A percentile compares a stretch with the other conserved stretches of the same genome.
These are phyloP conservation scores for Aspergillus floridensis DNA, from an alignment of 2,329 filamentous ascomycete genomes.

Conservation along the genomic window DNA sequence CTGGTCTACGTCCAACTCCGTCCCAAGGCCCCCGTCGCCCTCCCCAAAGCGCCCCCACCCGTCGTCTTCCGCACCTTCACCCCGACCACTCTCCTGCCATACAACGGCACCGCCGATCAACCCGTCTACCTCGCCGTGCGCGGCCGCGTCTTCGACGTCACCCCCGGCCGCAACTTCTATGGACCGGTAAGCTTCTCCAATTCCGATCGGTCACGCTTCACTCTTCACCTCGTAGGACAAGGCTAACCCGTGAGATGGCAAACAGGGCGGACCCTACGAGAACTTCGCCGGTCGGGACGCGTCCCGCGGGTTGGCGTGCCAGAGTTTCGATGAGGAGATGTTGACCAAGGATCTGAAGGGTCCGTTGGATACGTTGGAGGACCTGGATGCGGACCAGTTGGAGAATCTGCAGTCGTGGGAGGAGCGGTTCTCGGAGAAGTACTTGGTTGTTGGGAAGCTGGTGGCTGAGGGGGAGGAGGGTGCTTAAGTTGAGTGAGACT, in stretches of 20 bases:
- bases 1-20: constrained; percentile 60
- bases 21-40: constrained; percentile 49
- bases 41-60: constrained; percentile 58
- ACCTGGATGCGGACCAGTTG: constrained; percentile 70
- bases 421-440: constrained; percentile 89
- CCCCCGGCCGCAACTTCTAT: constrained; percentile 85
- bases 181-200: constrained; percentile 58
- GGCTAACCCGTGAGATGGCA: no score
- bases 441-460: constrained; percentile 86
- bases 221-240: no score
- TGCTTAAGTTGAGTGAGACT: constrained; percentile 15
- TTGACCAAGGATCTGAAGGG: constrained; percentile 85
- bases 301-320: constrained; percentile 78
- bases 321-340: constrained; percentile 94
- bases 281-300: constrained; percentile 96
- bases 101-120: constrained; percentile 69
- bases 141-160: constrained; percentile 87
- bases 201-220: no score
- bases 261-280: constrained; percentile 76
- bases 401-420: constrained; percentile 89
- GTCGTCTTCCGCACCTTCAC: constrained; percentile 85
- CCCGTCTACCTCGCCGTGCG: constrained; percentile 91
- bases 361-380: constrained; percentile 72
- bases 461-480: constrained; percentile 61
- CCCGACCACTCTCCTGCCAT: constrained; percentile 78